Base-by-base conservation (phyloP, 441 rosid genomes). In the Eutrema salsugineum region DNA sequence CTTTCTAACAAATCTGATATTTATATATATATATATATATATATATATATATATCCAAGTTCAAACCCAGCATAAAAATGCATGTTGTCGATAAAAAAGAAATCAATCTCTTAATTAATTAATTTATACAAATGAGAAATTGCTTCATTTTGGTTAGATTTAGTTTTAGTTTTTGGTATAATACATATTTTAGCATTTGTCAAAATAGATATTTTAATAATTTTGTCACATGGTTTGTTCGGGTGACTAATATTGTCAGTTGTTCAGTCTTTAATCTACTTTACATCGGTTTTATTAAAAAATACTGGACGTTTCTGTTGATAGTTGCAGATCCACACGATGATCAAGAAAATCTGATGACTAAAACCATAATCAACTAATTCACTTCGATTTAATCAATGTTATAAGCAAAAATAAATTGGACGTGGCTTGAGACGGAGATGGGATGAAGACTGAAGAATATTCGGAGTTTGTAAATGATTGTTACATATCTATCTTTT, bases 391-490 rank as follows among this genome's bases (percentile, higher is more conserved):
- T 53, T 60, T 24, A 24, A 44, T 27, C 5, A 35, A 56, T 16
- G 9, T 39, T 58, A 59, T 43, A 14, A 12, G 22, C 19, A 36
- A 5, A 59, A 10, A 55, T 33, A 10, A 32, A 55, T 10, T 17
- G 40, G 40, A 55, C 40, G 32, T 9, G 17, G 57, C 35, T 33
- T 20, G 14, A 33, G 14, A 30, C 51, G 19, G 40, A 72, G 24
- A 71, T 43, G 57, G 8, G 40, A 62, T 32, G 27, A 63, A 30
- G 24, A 44, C 63, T 38, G 35, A 63, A 63, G 76, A 64, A 46
- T 33, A 55, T 65, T 73, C 60, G 53, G 66, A 72, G 10, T 6
- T 22, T 48, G 19, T 66, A 48, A 12, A 9, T 60, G 55, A 60
- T 51, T 42, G 68, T 6, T 67, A 43, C 68, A 67, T 35, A 51